These are phyloP conservation scores for Colletotrichum liaoningense DNA, from an alignment of 2,329 filamentous ascomycete genomes.

Conservation along the genomic window DNA sequence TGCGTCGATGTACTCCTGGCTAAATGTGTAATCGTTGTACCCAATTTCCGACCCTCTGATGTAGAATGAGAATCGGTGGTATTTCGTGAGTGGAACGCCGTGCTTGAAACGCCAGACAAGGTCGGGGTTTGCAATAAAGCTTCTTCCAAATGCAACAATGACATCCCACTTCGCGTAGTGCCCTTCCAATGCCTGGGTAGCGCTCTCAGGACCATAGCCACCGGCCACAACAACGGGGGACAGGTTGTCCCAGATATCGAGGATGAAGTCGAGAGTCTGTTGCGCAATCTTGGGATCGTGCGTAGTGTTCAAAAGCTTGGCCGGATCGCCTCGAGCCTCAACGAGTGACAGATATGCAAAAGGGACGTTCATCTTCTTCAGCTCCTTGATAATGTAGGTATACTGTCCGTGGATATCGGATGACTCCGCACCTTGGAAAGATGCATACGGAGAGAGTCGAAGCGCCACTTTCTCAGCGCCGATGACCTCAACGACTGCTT, in stretches of 20 bases:
- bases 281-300: conserved; percentile 45
- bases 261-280: conserved; percentile 43
- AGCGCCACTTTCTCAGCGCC: conserved; percentile 52
- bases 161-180: conserved; percentile 44
- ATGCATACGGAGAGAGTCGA: conserved; percentile 48
- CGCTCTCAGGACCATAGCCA: conserved; percentile 38
- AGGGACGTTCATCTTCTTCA: conserved; percentile 40
- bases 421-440: conserved; percentile 40
- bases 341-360: conserved; percentile 45
- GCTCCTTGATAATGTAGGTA: conserved; percentile 40
- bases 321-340: conserved; percentile 42
- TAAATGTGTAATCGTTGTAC: conserved; percentile 25
- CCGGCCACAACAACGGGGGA: conserved; percentile 43
- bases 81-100: conserved; percentile 38
- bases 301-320: conserved; percentile 47
- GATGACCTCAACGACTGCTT: conserved; percentile 38
- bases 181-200: conserved; percentile 38
- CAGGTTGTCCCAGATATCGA: conserved; percentile 43
- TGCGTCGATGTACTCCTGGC: conserved; percentile 18
- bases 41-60: conserved; percentile 22
- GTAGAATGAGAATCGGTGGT: conserved; percentile 42
- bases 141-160: conserved; percentile 43
- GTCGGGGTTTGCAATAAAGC: conserved; percentile 44
- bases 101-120: conserved; percentile 42
- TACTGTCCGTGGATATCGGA: conserved; percentile 38